A percentile compares a stretch with the other conserved stretches of the same genome.
phyloP scores from a whole-genome alignment of 441 rosid genomes.

The Kokia cookei region DNA sequence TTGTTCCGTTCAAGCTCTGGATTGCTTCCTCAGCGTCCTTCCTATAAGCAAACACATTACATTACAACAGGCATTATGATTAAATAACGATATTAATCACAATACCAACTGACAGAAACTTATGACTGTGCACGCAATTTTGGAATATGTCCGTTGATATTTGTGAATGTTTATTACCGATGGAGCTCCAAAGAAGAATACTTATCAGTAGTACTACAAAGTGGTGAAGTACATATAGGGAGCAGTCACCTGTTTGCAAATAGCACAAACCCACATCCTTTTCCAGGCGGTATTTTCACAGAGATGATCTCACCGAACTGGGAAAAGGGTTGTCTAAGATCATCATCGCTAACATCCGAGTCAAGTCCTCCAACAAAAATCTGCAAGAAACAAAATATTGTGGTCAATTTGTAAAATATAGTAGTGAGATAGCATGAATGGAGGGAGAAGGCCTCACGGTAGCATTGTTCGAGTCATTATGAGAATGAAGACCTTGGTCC shows the following conservation, averaged over 20 bases:
- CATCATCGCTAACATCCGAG: conserved; percentile 74
- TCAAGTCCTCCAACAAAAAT: conserved; percentile 93
- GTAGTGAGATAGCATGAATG: conserved; percentile 1
- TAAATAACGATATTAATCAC: not conserved
- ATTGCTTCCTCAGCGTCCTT: conserved; percentile 86
- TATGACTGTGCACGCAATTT: not conserved
- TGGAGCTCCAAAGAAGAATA: not conserved
- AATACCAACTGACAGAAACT: not conserved
- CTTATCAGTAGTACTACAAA: not conserved
- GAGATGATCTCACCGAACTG: conserved; percentile 88
- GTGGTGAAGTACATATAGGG: not conserved
- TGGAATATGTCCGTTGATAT: not conserved
- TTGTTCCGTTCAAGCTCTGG: conserved; percentile 63
- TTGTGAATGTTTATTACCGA: not conserved
- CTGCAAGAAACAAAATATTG: conserved; percentile 30
- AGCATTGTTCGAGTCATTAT: conserved; percentile 65
- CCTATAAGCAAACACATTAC: conserved; percentile 33
- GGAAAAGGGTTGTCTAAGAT: conserved; percentile 70
- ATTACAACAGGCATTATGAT: not conserved
- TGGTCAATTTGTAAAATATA: conserved; percentile 4
- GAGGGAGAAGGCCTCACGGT: conserved; percentile 55
- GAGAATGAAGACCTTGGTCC: conserved; percentile 54
- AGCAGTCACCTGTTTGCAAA: conserved; percentile 56
- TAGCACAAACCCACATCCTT: conserved; percentile 92
- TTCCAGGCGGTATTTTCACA: conserved; percentile 85